phyloP scores from a whole-genome alignment of 2,329 filamentous ascomycete genomes.

The Fusarium domesticum region DNA sequence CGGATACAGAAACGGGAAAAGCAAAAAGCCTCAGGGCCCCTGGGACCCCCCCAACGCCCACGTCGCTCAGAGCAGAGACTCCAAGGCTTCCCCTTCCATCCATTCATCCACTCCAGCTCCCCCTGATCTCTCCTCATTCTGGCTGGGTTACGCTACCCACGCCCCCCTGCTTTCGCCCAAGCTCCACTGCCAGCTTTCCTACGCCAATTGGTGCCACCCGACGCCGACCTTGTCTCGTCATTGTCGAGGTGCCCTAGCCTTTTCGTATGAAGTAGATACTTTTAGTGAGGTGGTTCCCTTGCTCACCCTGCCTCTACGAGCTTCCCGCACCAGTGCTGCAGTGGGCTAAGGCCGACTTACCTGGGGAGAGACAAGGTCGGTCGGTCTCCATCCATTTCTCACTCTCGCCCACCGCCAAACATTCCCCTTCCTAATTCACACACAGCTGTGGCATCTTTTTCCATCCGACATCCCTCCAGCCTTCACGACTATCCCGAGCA shows the following conservation, averaged over 20 bases:
- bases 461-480: conserved; percentile 10
- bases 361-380: conserved; percentile 22
- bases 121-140: conserved; percentile 16
- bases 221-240: conserved; percentile 29
- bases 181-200: conserved; percentile 23
- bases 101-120: conserved; percentile 7
- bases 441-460: conserved; percentile 13
- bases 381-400: conserved; percentile 25
- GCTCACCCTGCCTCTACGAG: conserved; percentile 26
- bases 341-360: conserved; percentile 18
- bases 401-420: conserved; percentile 24
- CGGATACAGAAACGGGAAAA: not conserved
- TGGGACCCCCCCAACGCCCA: not conserved
- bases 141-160: conserved; percentile 14
- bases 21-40: not conserved
- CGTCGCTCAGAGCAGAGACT: not conserved
- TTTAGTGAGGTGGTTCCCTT: conserved; percentile 21
- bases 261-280: not conserved
- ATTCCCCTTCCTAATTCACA: conserved; percentile 23
- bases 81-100: conserved; percentile 4
- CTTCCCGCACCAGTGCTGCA: conserved; percentile 19
- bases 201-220: conserved; percentile 28
- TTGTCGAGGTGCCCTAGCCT: conserved; percentile 25
- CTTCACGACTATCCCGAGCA: conserved; percentile 3
- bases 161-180: conserved; percentile 22